Evolutionary conservation across 169 alveolate species (phyloP).

Genomic region (Plasmodium ovale): DNA sequence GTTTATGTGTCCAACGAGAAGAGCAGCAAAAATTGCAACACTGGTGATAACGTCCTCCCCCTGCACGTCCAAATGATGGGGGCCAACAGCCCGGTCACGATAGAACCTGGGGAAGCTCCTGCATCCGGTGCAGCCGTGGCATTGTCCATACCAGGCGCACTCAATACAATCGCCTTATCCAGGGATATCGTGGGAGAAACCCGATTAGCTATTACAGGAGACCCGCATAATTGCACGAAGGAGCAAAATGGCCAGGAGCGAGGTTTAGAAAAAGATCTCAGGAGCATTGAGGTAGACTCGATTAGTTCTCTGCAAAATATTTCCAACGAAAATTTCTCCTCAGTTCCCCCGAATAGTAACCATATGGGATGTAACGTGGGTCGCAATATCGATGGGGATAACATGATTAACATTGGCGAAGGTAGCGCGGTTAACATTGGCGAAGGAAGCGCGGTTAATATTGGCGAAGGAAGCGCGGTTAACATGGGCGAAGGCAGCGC

Average conservation of each 20-base stretch:
- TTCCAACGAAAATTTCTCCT: not conserved
- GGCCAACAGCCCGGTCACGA: not conserved
- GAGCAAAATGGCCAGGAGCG: not conserved
- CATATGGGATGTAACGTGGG: not conserved
- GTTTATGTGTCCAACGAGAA: conserved; percentile 21
- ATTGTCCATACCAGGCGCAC: not conserved
- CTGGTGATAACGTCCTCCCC: not conserved
- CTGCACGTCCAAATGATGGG: not conserved
- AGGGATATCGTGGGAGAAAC: not conserved
- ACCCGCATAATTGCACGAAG: not conserved
- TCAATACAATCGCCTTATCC: no score
- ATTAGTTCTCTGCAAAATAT: not conserved
- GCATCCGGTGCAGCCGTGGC: not conserved
- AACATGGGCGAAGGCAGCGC: not conserved
- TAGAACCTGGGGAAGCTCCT: not conserved
- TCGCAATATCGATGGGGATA: not conserved
- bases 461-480: not conserved
- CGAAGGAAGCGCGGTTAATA: not conserved
- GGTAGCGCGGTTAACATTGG: not conserved
- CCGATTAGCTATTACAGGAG: not conserved
- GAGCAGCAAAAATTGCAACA: not conserved
- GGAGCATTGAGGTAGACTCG: not conserved
- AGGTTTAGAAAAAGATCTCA: not conserved
- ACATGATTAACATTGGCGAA: not conserved
- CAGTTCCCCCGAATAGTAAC: not conserved